These are phyloP conservation scores for Metarhizium album DNA, from an alignment of 2,329 filamentous ascomycete genomes.

Conservation along the genomic window DNA sequence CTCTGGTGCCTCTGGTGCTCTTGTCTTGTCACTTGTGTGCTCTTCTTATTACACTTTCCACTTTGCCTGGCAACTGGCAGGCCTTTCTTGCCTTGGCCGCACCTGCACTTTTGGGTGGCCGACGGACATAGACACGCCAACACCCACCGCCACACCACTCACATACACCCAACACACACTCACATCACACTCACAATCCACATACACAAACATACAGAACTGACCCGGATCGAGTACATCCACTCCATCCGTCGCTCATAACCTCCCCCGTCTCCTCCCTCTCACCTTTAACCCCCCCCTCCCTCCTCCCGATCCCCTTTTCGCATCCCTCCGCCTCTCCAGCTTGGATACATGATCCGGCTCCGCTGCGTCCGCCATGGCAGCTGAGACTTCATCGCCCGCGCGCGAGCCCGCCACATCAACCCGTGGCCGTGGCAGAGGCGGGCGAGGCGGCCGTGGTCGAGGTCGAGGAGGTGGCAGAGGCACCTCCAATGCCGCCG, in stretches of 20 bases:
- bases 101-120: background rate
- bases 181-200: background rate
- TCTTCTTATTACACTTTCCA: background rate
- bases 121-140: too few relatives aligned
- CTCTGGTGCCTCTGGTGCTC: too few relatives aligned
- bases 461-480: slow-evolving; percentile 16
- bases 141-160: background rate
- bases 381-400: slow-evolving; percentile 27
- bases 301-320: background rate
- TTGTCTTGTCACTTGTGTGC: too few relatives aligned
- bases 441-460: slow-evolving; percentile 9
- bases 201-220: background rate
- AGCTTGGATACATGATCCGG: slow-evolving; percentile 20
- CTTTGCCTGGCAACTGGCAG: background rate
- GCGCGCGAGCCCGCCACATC: slow-evolving; percentile 22
- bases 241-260: background rate
- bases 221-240: background rate
- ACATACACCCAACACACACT: background rate
- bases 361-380: slow-evolving; percentile 20
- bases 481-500: slow-evolving; percentile 18
- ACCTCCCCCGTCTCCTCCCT: background rate
- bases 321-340: background rate
- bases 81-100: background rate
- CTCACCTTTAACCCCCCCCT: background rate
- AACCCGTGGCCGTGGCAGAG: slow-evolving; percentile 25